Evolutionary conservation across 2,329 filamentous ascomycete genomes (phyloP).

Genomic region (Teratosphaeria zuluensis): DNA sequence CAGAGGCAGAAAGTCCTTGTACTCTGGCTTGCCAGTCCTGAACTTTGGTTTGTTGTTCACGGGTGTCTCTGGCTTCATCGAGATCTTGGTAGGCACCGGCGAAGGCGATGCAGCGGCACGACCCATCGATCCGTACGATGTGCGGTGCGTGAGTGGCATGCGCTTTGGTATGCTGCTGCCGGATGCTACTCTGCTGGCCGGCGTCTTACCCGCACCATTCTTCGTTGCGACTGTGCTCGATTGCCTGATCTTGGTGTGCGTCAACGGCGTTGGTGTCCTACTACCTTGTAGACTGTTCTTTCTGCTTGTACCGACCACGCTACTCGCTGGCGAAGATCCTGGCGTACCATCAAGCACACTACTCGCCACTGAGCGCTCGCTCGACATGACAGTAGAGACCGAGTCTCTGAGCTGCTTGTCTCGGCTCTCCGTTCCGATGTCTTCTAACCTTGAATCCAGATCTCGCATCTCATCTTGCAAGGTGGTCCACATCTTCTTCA

Average conservation of each 20-base stretch:
- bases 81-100: constrained; percentile 11
- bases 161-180: constrained; percentile 7
- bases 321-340: constrained; percentile 56
- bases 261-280: constrained; percentile 32
- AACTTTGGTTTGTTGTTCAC: constrained; percentile 18
- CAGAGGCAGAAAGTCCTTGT: constrained; percentile 23
- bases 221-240: neutral
- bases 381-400: constrained; percentile 82
- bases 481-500: constrained; percentile 70
- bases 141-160: constrained; percentile 10
- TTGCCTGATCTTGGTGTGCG: constrained; percentile 15
- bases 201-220: neutral
- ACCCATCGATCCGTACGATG: neutral
- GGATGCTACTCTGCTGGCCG: constrained; percentile 6
- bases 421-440: constrained; percentile 45
- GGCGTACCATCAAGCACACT: constrained; percentile 42
- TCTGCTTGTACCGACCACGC: constrained; percentile 45
- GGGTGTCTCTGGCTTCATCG: constrained; percentile 4
- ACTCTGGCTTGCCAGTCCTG: constrained; percentile 11
- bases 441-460: constrained; percentile 65
- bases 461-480: constrained; percentile 69
- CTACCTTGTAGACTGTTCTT: constrained; percentile 39
- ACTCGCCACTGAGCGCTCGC: constrained; percentile 49
- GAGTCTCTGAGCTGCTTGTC: constrained; percentile 80
- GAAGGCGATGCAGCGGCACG: constrained; percentile 9